Base-by-base conservation (phyloP, 2,329 filamentous ascomycete species). In the Hymenoscyphus fructigenus region DNA sequence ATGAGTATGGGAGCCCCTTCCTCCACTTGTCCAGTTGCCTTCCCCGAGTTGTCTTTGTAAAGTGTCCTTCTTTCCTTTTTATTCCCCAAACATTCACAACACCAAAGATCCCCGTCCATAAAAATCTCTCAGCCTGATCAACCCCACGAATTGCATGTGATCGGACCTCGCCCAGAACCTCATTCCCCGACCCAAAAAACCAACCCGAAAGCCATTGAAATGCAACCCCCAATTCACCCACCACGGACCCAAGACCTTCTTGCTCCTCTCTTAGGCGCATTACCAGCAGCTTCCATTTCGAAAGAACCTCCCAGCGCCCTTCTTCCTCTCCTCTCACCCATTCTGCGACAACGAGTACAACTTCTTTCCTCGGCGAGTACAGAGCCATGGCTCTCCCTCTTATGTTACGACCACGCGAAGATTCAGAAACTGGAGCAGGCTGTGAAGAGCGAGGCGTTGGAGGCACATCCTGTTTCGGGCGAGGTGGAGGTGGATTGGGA, bases 401-500 rank as follows among this genome's bases (percentile, higher is more conserved):
- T 94, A 28, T 89, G 86, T 74, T 93, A 91, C 80, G 76, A 82
- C 68, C 83, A 83, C 67, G 80, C 82, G 2, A 79, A 84, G 55
- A 81, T 79, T 2, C 75, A 80, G 9, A 84, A 81, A 68, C 81
- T 94, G 20, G 81, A 83, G n/a, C 80, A 85, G 65, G 79, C 89
- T 15, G 86, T 87, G 36, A 83, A 84, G 70, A 83, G 84, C 63
- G 85, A 90, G 61, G 79, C 83, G 57, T 80, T 94, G 36, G 90
- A 93, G 75, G 90, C 90, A n/a, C 91, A 95, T 72, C 91, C 91
- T 2, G 86, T 90, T 4, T 92, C 90, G 2, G 91, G 91, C 62
- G 91, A 93, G 76, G 85, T 94, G 62, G 91, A 94, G 78, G 78
- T 93, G 23, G 84, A 87, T 71, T 83, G 76, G 75, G 88, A 92